Evolutionary conservation across 768 basidiomycete species (phyloP), one percentile per base, ranked within the genome.

Genomic region (Suillus tomentosus): DNA sequence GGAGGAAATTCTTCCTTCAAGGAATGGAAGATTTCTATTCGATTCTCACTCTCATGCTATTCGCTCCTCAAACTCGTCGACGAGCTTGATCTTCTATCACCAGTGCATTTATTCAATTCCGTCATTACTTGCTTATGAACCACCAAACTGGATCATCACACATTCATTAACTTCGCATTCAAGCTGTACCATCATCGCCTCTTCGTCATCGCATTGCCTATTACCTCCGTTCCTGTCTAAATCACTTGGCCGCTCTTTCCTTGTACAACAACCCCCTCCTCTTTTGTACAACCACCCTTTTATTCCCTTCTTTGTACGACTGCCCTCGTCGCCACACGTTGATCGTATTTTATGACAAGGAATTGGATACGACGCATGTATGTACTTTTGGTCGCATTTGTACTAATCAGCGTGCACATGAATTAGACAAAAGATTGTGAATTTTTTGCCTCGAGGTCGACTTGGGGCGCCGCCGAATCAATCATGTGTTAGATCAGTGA

Each of bases 1-100:
- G 42, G 42, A 24, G 56, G 63, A 34, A 42, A 64, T 61, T 39
- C 62, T 73, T 3, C 43, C 43, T 19, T 11, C 36, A 63, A 61
- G 40, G 47, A 53, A 47, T 36, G 17, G 42, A 40, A 37, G 10
- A 19, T 39, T 10, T 51, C 55, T 54, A 45, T 47, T 19, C n/a
- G 9, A 19, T 43, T 19, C 27, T 19, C 13, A 9, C 47, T 54
- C 37, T 11, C 65, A 48, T 62, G 67, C 55, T 36, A 24, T 3
- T 60, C 59, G 45, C 24, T 17, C 37, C 50, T 11, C 24, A 19
- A 62, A 47, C 22, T 40, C 31, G 27, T 62, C 43, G 19, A 40
- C 14, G 34, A 36, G 43, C n/a, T 53, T 62, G 64, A 58, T 50
- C 22, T 45, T 71, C 55, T 36, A 58, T 47, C 27, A 34, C 6